phyloP scores from a whole-genome alignment of 2,329 filamentous ascomycete genomes.

The Cordyceps cateniannulata region DNA sequence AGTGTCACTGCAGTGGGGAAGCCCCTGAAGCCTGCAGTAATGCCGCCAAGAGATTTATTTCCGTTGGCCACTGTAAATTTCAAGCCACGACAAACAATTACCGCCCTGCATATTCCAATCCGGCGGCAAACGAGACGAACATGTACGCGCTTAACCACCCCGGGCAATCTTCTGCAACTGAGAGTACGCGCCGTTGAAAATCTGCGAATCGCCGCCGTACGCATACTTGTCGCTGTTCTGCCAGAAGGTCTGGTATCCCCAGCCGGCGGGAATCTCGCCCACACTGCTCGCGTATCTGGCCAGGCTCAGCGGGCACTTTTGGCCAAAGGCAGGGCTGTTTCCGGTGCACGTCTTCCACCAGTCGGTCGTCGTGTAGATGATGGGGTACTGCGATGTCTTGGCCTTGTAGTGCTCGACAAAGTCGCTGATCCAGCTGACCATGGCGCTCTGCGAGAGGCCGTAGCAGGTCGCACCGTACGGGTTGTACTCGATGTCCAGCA shows the following conservation, averaged over 20 bases:
- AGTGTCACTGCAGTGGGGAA: background rate
- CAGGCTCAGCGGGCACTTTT: slow-evolving; percentile 41
- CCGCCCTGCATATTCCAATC: background rate
- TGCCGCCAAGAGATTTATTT: background rate
- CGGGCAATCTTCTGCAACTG: slow-evolving; percentile 19
- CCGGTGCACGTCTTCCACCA: slow-evolving; percentile 51
- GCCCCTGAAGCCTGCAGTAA: background rate
- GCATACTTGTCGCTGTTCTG: slow-evolving; percentile 17
- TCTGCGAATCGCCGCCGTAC: slow-evolving; percentile 18
- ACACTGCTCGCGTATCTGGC: slow-evolving; percentile 35
- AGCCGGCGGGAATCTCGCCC: slow-evolving; percentile 43
- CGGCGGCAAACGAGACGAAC: background rate
- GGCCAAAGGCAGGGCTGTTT: slow-evolving; percentile 37
- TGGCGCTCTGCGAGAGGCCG: slow-evolving; percentile 36
- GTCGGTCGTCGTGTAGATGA: slow-evolving; percentile 46
- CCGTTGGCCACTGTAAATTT: background rate
- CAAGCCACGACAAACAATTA: background rate
- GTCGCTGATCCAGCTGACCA: slow-evolving; percentile 46
- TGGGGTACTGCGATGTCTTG: slow-evolving; percentile 40
- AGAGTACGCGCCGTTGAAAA: slow-evolving; percentile 18
- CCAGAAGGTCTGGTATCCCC: slow-evolving; percentile 47
- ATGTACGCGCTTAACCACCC: background rate
- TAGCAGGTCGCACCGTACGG: slow-evolving; percentile 35
- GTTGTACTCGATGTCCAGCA: slow-evolving; percentile 48
- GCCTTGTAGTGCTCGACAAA: slow-evolving; percentile 45